phyloP scores from a whole-genome alignment of 2,329 filamentous ascomycete species.

The Calonectria fujianensis region DNA sequence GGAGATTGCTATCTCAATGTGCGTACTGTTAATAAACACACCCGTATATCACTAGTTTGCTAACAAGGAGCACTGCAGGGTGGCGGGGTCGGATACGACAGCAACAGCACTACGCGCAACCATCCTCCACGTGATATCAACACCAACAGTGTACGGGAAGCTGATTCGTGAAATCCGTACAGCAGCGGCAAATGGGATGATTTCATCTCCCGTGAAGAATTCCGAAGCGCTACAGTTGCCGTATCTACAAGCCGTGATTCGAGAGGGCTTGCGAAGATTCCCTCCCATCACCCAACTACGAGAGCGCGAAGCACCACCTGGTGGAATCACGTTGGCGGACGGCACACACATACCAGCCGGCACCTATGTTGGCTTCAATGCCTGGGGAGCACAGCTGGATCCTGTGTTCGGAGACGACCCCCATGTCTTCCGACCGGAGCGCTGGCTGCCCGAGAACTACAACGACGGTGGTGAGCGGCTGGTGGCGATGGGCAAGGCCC shows the following conservation, averaged over 20 bases:
- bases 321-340: not conserved
- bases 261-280: not conserved
- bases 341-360: not conserved
- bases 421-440: not conserved
- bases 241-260: not conserved
- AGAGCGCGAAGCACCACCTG: not conserved
- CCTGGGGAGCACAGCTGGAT: not conserved
- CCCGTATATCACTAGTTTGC: not conserved
- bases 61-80: not conserved
- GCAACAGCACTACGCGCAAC: not conserved
- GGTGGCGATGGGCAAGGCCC: not conserved
- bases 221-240: not conserved
- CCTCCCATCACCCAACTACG: not conserved
- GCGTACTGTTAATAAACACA: not conserved
- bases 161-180: not conserved
- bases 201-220: not conserved
- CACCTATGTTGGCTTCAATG: not conserved
- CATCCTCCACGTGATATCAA: not conserved
- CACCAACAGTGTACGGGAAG: not conserved
- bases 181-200: not conserved
- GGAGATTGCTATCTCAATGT: conserved; percentile 1
- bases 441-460: not conserved
- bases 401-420: not conserved
- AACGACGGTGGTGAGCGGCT: not conserved
- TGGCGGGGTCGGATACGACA: not conserved